Conservation (phyloP, 495 filamentous ascomycete genomes). For the Entonaema liquescens region DNA sequence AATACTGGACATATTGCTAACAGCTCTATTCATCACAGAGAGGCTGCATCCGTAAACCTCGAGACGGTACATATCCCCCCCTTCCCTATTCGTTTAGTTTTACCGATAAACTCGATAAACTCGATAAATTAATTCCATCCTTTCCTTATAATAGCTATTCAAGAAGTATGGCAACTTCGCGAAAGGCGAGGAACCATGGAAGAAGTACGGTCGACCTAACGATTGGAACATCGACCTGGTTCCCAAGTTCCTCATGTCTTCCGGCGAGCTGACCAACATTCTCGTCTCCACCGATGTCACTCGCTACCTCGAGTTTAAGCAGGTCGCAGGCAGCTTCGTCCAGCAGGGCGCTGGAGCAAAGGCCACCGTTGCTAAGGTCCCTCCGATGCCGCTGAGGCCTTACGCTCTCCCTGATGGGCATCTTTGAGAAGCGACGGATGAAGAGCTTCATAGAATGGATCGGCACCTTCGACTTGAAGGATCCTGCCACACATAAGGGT, state of each 20-base stretch:
- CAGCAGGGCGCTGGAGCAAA: slow-evolving; percentile 83
- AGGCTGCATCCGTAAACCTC: slow-evolving; percentile 93
- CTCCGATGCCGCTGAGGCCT: slow-evolving; percentile 88
- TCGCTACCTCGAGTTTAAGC: slow-evolving; percentile 96
- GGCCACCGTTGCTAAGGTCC: slow-evolving; percentile 95
- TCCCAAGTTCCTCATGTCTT: slow-evolving; percentile 97
- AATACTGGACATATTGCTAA: slow-evolving; percentile 36
- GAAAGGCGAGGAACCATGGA: slow-evolving; percentile 91
- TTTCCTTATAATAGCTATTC: slow-evolving; percentile 71
- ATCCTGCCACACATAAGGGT: slow-evolving; percentile 90
- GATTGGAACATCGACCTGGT: slow-evolving; percentile 99
- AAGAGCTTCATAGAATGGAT: slow-evolving; percentile 98
- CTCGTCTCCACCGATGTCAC: slow-evolving; percentile 97
- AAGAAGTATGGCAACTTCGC: slow-evolving; percentile 89
- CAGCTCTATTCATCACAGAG: slow-evolving; percentile 61
- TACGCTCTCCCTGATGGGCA: slow-evolving; percentile 91
- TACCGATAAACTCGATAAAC: slow-evolving; percentile 37
- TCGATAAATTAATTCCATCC: slow-evolving; percentile 23
- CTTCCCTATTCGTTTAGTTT: slow-evolving; percentile 26
- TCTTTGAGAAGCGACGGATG: slow-evolving; percentile 96
- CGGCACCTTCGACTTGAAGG: slow-evolving; percentile 84
- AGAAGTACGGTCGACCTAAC: slow-evolving; percentile 93
- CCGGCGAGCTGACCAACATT: slow-evolving; percentile 98
- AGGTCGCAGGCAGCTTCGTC: slow-evolving; percentile 97
- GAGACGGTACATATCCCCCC: slow-evolving; percentile 72